These are phyloP conservation scores for Boletus vinaceobasis DNA, from an alignment of 768 basidiomycete species.

Conservation along the genomic window DNA sequence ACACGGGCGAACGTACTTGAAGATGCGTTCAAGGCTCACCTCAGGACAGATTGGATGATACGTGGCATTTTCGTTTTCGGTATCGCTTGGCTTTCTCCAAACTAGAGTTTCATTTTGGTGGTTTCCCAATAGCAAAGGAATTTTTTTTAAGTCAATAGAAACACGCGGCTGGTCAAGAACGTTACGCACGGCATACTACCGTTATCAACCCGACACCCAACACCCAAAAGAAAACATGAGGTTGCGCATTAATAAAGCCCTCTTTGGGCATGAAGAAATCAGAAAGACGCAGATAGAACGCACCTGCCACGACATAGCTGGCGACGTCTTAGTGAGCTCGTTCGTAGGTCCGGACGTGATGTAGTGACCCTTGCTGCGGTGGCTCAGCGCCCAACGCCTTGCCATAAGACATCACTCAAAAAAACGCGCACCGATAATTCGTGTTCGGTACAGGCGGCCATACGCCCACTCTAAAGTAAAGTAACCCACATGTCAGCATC, in stretches of 20 bases:
- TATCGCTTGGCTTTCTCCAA: constrained; percentile 71
- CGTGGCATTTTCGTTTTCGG: constrained; percentile 66
- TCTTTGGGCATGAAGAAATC: constrained; percentile 11
- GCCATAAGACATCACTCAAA: neutral
- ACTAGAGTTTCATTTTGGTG: constrained; percentile 41
- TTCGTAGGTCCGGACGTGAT: constrained; percentile 69
- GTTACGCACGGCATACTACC: constrained; percentile 61
- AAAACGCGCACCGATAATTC: constrained; percentile 63
- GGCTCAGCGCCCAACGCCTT: constrained; percentile 6
- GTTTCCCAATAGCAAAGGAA: neutral
- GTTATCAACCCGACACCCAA: constrained; percentile 1
- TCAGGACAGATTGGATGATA: constrained; percentile 70
- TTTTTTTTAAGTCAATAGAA: constrained; percentile 6
- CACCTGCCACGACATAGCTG: constrained; percentile 73
- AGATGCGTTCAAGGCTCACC: constrained; percentile 37
- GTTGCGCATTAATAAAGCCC: constrained; percentile 13
- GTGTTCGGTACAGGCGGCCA: constrained; percentile 77
- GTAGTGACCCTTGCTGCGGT: constrained; percentile 61
- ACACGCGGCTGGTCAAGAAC: neutral
- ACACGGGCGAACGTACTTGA: neutral
- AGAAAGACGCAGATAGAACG: constrained; percentile 28
- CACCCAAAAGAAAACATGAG: neutral
- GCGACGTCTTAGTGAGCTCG: constrained; percentile 58
- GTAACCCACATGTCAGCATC: neutral
- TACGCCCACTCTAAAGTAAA: constrained; percentile 48